A percentile compares a stretch with the other conserved stretches of the same genome.
Conservation (phyloP, 345 rosid species). For the Aurinia saxatilis region DNA sequence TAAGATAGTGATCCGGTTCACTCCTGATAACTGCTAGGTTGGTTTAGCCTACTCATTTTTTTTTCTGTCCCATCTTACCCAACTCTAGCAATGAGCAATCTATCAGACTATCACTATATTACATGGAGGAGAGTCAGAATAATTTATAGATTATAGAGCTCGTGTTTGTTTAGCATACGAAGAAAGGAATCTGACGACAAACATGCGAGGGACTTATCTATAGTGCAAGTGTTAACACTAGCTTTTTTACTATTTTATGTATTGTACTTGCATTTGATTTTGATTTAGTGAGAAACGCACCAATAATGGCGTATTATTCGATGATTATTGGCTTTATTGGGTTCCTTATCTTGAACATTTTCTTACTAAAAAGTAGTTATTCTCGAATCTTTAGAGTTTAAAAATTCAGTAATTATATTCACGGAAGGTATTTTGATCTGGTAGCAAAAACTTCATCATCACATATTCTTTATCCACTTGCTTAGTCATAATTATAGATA, state of each 20-base stretch:
- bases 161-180: not conserved
- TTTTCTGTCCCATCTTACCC: no score
- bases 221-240: not conserved
- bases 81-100: no score
- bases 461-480: conserved; percentile 5
- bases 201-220: not conserved
- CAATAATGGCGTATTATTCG: not conserved
- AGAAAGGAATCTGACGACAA: conserved; percentile 4
- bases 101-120: no score
- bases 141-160: not conserved
- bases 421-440: not conserved
- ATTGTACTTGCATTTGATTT: not conserved
- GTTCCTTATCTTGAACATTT: conserved; percentile 10
- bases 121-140: no score
- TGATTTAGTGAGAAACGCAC: conserved; percentile 10
- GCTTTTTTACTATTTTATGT: conserved; percentile 18
- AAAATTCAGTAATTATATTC: not conserved
- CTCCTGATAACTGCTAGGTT: no score
- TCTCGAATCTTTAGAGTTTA: not conserved
- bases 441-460: not conserved
- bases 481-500: not conserved
- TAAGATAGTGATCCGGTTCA: no score
- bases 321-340: not conserved
- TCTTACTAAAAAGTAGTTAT: not conserved
- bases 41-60: no score